phyloP scores from a whole-genome alignment of 305 asterid genomes.

The Fraxinus sp. region DNA sequence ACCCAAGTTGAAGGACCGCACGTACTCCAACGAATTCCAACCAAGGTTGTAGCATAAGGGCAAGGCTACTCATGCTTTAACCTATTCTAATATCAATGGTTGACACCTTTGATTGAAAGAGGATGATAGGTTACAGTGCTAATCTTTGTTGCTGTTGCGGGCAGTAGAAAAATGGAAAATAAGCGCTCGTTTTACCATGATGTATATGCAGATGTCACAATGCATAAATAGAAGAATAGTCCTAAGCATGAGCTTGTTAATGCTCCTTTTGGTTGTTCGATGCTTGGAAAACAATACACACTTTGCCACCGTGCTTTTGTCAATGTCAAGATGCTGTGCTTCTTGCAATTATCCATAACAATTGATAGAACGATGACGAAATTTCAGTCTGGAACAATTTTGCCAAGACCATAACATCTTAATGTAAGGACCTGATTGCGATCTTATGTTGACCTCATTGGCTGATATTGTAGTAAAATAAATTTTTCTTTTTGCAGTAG shows the following conservation, averaged over 20 bases:
- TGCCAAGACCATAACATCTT: not conserved
- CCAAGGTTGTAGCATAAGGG: not conserved
- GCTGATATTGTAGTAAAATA: not conserved
- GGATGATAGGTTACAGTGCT: not conserved
- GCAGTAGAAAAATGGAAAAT: not conserved
- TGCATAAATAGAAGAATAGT: too few relatives aligned
- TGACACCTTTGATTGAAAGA: not conserved
- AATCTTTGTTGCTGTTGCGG: not conserved
- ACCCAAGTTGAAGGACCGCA: not conserved
- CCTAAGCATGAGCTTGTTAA: not conserved
- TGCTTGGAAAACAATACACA: not conserved
- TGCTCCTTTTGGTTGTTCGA: not conserved
- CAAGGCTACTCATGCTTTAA: not conserved
- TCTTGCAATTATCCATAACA: not conserved
- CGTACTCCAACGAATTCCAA: not conserved
- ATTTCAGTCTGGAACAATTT: not conserved
- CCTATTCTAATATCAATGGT: not conserved
- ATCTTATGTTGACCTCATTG: not conserved
- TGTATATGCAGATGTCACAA: not conserved
- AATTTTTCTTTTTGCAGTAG: too few relatives aligned
- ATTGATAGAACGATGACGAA: not conserved
- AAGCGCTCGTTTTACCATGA: not conserved
- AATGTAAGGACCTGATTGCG: not conserved
- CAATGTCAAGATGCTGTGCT: not conserved
- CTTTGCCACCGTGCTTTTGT: not conserved